Conservation (phyloP, 345 rosid genomes). For the Citrus cavaleriei region DNA sequence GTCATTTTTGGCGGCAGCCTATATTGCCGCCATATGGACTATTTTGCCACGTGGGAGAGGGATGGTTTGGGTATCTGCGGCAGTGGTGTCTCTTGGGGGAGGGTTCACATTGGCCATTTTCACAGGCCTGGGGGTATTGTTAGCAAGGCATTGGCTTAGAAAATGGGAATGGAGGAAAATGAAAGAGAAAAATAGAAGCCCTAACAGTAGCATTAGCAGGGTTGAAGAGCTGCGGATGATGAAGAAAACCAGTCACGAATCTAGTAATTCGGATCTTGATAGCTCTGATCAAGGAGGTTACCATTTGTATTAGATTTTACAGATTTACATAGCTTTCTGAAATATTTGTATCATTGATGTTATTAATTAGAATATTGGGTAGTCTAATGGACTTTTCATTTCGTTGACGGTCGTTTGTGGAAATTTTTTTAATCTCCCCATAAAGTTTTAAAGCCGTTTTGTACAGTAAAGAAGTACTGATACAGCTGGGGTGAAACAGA, state of each 20-base stretch:
- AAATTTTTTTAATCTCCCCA: no score
- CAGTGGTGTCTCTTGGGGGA: constrained; percentile 32
- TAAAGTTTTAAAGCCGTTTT: no score
- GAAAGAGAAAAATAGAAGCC: constrained; percentile 20
- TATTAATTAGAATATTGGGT: neutral
- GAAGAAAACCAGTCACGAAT: constrained; percentile 23
- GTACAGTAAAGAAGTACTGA: no score
- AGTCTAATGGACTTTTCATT: neutral
- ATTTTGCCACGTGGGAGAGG: constrained; percentile 36
- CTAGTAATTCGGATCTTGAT: constrained; percentile 39
- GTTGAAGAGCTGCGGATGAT: constrained; percentile 35
- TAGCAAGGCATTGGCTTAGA: constrained; percentile 37
- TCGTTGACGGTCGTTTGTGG: no score
- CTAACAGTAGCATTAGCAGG: constrained; percentile 30
- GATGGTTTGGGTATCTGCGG: constrained; percentile 35
- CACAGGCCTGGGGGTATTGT: constrained; percentile 34
- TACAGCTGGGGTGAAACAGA: no score
- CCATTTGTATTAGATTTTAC: constrained; percentile 22
- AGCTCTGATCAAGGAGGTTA: constrained; percentile 42
- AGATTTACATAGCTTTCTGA: neutral
- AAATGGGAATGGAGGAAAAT: constrained; percentile 42
- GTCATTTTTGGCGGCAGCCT: constrained; percentile 58
- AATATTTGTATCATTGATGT: neutral
- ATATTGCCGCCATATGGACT: constrained; percentile 52
- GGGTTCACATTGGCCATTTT: constrained; percentile 35